phyloP scores from a whole-genome alignment of 305 asterid genomes.

The Plantago rigida region DNA sequence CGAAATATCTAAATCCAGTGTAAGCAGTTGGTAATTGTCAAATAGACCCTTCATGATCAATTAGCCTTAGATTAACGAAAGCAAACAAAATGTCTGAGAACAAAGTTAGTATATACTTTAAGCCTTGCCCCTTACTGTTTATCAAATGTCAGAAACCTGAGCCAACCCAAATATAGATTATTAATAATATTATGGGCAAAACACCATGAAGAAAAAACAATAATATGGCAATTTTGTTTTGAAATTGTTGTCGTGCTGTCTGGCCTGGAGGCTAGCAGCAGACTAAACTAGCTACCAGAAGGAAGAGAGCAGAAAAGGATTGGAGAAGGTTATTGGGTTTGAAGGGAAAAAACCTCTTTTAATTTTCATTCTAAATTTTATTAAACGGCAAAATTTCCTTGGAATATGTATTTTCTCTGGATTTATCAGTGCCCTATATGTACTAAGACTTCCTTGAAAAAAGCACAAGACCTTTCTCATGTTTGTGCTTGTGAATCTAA shows the following conservation, averaged over 20 bases:
- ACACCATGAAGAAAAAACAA: too few relatives aligned
- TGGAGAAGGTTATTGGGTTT: neutral
- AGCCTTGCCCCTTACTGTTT: neutral
- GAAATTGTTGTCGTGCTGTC: too few relatives aligned
- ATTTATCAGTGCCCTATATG: neutral
- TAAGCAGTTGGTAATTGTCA: neutral
- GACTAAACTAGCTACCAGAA: neutral
- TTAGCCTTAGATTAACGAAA: neutral
- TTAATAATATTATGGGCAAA: too few relatives aligned
- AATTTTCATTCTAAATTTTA: too few relatives aligned
- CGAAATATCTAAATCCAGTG: neutral
- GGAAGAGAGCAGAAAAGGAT: neutral
- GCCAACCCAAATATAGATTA: too few relatives aligned
- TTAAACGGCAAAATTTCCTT: neutral
- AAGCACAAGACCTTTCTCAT: neutral
- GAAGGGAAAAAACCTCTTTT: neutral
- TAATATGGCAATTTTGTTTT: too few relatives aligned
- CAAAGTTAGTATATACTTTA: too few relatives aligned
- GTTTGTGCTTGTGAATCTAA: slow-evolving; percentile 10
- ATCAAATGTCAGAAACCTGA: too few relatives aligned
- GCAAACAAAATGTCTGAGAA: too few relatives aligned
- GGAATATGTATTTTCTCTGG: neutral
- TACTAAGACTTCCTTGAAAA: neutral
- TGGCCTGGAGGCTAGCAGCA: neutral
- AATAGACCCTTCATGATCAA: neutral